Evolutionary conservation across 495 filamentous ascomycete species (phyloP), one percentile per base, ranked within the genome.

Genomic region (Aspergillus sclerotiicarbonarius): DNA sequence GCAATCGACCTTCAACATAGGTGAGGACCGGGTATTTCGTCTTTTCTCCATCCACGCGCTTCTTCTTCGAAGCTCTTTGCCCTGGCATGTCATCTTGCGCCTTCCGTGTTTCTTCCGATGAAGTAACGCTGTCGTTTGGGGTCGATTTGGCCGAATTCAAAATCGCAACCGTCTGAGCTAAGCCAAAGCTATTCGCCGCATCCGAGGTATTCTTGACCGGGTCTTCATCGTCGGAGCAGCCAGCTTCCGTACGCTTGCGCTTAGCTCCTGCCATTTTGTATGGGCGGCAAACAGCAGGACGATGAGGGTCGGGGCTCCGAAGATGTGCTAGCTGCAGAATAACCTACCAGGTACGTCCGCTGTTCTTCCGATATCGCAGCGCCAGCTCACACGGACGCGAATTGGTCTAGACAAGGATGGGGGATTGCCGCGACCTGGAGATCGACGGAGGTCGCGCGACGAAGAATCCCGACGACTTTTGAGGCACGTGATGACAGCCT

Each of bases 1-100:
- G 84, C n/a, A 96, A 70, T 54, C 84, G 84, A 13, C 86, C 80
- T 25, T 86, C 76, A 7, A 86, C 85, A 62, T 92, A 87, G 7
- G 75, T 80, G 47, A 97, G 82, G 44, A 80, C 76, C 7, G 92
- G 92, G 68, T 94, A 94, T 61, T 88, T 89, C 19, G 65, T 79
- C 70, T 87, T 90, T 72, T 90, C 75, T 4, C 75, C 75, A 50
- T 80, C 74, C 0, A 72, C 63, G n/a, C 69, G 62, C 41, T 72
- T 73, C 64, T 74, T 76, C 55, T 72, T 77, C 18, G 67, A 57
- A 10, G 66, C 31, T 47, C 61, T 53, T 55, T 61, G 51, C 16
- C 19, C 47, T 30, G 54, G 16, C n/a, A 29, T 30, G n/a, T 44
- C 53, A 43, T 51, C 44, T 37, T 54, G 37, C 10, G 48, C 51